phyloP scores from a whole-genome alignment of 202 grass and related monocot species.

The Elaeis oleifera region DNA sequence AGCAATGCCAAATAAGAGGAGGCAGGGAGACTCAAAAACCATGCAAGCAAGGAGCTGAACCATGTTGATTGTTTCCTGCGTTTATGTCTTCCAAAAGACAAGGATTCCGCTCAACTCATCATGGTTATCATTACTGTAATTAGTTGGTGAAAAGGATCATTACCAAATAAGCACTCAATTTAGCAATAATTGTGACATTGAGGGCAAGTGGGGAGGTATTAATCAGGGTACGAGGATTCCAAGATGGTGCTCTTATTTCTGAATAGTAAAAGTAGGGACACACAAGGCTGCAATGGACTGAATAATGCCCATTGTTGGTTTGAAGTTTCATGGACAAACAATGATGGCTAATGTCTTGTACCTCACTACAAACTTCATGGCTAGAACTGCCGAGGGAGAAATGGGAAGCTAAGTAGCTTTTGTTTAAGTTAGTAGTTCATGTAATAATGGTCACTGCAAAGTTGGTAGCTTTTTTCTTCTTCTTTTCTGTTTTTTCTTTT shows the following conservation, averaged over 20 bases:
- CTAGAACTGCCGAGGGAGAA: neutral
- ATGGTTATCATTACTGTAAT: neutral
- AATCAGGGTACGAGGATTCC: conserved; percentile 25
- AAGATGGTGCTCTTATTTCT: conserved; percentile 10
- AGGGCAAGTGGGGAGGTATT: neutral
- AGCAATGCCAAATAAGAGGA: too few relatives aligned
- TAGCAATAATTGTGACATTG: conserved; percentile 1
- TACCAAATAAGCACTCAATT: neutral
- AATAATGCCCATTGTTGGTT: conserved; percentile 25
- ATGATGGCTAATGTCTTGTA: conserved; percentile 49
- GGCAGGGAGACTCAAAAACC: too few relatives aligned
- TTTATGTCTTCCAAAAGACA: too few relatives aligned
- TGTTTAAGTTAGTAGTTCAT: too few relatives aligned
- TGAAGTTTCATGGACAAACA: conserved; percentile 60
- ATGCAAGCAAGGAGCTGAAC: too few relatives aligned
- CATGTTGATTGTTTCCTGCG: too few relatives aligned
- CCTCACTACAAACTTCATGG: conserved; percentile 1
- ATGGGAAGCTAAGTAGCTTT: too few relatives aligned
- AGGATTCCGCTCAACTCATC: too few relatives aligned
- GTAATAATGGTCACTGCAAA: too few relatives aligned
- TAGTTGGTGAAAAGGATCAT: neutral
- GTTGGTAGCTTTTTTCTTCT: conserved; percentile 16
- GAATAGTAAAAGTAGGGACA: conserved; percentile 1
- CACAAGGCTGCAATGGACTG: conserved; percentile 22
- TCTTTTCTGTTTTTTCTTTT: conserved; percentile 13